Evolutionary conservation across 306 rosid species (phyloP).

Genomic region (Casuarina glauca): DNA sequence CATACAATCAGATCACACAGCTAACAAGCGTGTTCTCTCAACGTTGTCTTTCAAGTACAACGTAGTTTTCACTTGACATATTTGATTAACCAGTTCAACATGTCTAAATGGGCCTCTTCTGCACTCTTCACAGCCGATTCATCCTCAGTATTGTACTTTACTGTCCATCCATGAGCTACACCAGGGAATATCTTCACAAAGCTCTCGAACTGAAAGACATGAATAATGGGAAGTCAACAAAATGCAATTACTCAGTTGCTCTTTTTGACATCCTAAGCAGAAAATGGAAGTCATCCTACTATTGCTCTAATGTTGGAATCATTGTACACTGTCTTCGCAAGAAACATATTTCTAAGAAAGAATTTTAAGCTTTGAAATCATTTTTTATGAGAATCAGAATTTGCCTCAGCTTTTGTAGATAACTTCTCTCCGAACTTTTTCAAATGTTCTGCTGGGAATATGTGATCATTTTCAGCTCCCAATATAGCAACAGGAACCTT

Average conservation of each 20-base stretch:
- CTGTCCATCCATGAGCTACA: conserved; percentile 45
- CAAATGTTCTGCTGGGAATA: conserved; percentile 38
- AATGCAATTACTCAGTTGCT: not conserved
- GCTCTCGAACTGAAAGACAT: conserved; percentile 40
- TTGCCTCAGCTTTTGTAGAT: conserved; percentile 44
- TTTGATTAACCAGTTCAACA: conserved; percentile 35
- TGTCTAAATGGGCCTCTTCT: conserved; percentile 38
- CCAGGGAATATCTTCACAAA: conserved; percentile 63
- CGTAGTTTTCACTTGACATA: conserved; percentile 1
- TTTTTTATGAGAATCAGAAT: not conserved
- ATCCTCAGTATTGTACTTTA: conserved; percentile 33
- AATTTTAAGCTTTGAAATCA: too few species aligned
- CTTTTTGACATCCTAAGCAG: not conserved
- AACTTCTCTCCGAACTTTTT: conserved; percentile 40
- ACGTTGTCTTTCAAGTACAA: not conserved
- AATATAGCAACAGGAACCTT: conserved; percentile 50
- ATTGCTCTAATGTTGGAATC: not conserved
- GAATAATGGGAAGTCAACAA: not conserved
- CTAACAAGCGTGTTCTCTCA: too few species aligned
- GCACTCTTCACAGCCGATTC: conserved; percentile 29
- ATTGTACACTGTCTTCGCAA: too few species aligned
- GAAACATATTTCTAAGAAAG: too few species aligned
- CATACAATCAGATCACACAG: too few species aligned
- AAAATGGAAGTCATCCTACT: not conserved
- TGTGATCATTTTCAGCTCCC: conserved; percentile 47